These are phyloP conservation scores for Blepharisma japonicum DNA, from an alignment of 73 alveolate species.

Conservation along the genomic window DNA sequence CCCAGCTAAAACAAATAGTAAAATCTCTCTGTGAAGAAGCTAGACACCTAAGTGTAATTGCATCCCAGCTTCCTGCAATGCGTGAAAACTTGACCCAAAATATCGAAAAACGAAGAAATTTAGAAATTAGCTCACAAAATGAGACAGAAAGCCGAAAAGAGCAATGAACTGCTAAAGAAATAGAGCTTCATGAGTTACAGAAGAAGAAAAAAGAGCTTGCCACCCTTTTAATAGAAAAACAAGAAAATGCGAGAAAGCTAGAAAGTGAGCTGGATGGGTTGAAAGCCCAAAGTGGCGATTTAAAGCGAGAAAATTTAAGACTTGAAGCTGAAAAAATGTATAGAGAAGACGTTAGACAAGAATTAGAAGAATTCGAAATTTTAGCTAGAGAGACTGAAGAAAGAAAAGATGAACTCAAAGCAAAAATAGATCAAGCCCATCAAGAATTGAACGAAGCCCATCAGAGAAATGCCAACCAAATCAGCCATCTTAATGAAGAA, in stretches of 20 bases:
- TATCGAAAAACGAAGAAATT: not conserved
- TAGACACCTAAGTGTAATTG: not conserved
- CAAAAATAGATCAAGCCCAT: not conserved
- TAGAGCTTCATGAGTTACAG: not conserved
- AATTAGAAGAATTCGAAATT: not conserved
- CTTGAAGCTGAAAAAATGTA: not conserved
- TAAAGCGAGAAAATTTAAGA: not conserved
- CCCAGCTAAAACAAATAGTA: not conserved
- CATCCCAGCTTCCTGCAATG: not conserved
- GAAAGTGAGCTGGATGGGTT: not conserved
- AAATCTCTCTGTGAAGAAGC: conserved; percentile 15
- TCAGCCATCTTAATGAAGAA: not conserved
- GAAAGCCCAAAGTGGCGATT: not conserved
- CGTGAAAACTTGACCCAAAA: conserved; percentile 12
- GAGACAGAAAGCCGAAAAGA: not conserved
- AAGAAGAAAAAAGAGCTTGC: not conserved
- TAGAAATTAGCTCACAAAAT: not conserved
- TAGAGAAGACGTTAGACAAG: not conserved
- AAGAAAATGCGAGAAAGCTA: not conserved
- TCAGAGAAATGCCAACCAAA: not conserved
- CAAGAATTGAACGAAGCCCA: conserved; percentile 6
- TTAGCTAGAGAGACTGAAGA: not conserved
- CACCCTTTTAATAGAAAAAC: not conserved
- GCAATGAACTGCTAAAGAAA: not conserved
- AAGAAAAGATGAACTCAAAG: not conserved